phyloP scores from a whole-genome alignment of 2,329 filamentous ascomycete genomes.

The Colletotrichum shisoi region DNA sequence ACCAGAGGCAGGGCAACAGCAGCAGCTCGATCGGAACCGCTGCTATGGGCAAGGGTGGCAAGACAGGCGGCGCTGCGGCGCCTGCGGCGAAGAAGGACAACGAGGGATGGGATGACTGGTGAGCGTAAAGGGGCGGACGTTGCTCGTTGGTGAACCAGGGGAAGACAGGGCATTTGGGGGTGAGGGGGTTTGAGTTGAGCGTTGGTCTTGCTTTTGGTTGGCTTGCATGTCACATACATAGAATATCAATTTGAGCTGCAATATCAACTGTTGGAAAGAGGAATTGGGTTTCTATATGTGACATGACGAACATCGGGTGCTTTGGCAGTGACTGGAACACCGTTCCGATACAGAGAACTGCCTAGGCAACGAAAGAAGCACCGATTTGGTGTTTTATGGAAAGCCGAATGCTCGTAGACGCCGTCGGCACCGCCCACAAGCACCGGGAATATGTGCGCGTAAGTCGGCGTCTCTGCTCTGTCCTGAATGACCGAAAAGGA shows the following conservation, averaged over 20 bases:
- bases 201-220: slow-evolving; percentile 28
- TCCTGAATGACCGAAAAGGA: slow-evolving; percentile 35
- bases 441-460: slow-evolving; percentile 7
- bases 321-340: not conserved
- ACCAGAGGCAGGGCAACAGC: slow-evolving; percentile 57
- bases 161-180: slow-evolving; percentile 7
- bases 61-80: slow-evolving; percentile 46
- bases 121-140: slow-evolving; percentile 41
- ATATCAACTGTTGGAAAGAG: slow-evolving; percentile 19
- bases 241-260: slow-evolving; percentile 29
- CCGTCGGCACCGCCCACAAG: not conserved
- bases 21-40: slow-evolving; percentile 65
- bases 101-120: slow-evolving; percentile 73
- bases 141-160: not conserved
- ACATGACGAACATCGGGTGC: not conserved
- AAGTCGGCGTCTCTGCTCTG: slow-evolving; percentile 20
- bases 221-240: slow-evolving; percentile 29
- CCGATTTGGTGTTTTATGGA: not conserved
- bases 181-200: slow-evolving; percentile 35
- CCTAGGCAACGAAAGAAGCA: not conserved
- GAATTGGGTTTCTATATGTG: not conserved
- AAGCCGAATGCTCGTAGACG: slow-evolving; percentile 1
- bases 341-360: no score
- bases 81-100: slow-evolving; percentile 56
- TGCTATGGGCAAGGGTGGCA: slow-evolving; percentile 65